Conservation (phyloP, 2,329 filamentous ascomycete genomes). For the Emydomyces testavorans region DNA sequence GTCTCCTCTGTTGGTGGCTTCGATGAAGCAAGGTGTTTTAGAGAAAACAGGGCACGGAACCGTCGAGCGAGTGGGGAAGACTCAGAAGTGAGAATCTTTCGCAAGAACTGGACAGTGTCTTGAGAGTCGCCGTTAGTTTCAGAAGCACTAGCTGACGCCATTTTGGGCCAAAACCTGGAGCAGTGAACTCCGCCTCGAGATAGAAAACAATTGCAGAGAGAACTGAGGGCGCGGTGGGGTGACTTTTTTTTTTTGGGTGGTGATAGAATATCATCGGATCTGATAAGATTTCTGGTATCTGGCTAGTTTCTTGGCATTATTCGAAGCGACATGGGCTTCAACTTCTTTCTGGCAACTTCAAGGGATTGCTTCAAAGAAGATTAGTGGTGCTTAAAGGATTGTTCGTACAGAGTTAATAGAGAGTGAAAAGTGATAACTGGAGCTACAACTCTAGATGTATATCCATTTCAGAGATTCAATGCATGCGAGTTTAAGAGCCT, state of each 20-base stretch:
- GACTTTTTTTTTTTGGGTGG: slow-evolving; percentile 5
- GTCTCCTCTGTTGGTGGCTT: slow-evolving; percentile 46
- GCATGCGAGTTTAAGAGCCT: neutral
- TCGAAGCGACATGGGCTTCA: no score
- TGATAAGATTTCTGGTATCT: slow-evolving; percentile 9
- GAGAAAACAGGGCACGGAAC: slow-evolving; percentile 92
- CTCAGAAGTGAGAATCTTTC: slow-evolving; percentile 70
- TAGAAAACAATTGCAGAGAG: neutral
- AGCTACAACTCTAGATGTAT: no score
- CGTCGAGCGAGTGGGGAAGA: slow-evolving; percentile 70
- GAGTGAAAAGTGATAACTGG: no score
- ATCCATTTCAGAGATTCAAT: no score
- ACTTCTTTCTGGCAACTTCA: no score
- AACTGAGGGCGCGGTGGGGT: no score
- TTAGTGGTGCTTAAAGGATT: no score
- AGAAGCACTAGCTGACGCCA: neutral
- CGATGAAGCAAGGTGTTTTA: slow-evolving; percentile 79
- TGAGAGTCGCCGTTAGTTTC: neutral
- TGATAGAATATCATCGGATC: slow-evolving; percentile 8
- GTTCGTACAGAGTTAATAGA: no score
- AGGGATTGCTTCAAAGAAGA: no score
- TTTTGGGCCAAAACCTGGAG: neutral
- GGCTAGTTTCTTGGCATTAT: neutral
- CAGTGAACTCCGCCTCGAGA: neutral
- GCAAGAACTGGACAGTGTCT: slow-evolving; percentile 35